Percentiles rank a stretch among this genome's conserved stretches.
phyloP scores from a whole-genome alignment of 305 asterid species.

The Withania somnifera region DNA sequence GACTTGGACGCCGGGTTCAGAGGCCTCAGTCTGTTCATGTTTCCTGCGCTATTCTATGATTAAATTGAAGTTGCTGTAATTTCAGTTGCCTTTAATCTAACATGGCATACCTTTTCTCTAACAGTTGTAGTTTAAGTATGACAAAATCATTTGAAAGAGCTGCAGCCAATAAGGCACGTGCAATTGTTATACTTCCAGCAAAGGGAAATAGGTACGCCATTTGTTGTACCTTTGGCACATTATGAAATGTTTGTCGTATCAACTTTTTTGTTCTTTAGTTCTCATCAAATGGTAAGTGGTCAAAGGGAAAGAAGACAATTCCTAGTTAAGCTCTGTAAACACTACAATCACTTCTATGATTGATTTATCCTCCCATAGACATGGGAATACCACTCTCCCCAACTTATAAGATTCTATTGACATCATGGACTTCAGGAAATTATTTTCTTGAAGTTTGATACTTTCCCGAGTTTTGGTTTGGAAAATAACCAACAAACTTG shows the following conservation, averaged over 20 bases:
- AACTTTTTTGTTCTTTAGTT: neutral
- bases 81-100: constrained; percentile 13
- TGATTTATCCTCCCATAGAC: neutral
- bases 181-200: constrained; percentile 80
- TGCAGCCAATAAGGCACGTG: constrained; percentile 93
- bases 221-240: neutral
- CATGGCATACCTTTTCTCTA: constrained; percentile 8
- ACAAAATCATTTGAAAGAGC: constrained; percentile 94
- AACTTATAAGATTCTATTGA: neutral
- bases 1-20: neutral
- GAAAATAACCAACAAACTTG: neutral
- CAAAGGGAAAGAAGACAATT: neutral
- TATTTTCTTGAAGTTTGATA: neutral
- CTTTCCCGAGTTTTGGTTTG: neutral
- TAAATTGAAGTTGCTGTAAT: neutral
- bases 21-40: neutral
- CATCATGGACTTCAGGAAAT: neutral
- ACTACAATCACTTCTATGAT: neutral
- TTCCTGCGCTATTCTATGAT: neutral
- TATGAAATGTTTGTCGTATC: neutral
- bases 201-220: constrained; percentile 63
- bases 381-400: neutral
- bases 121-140: constrained; percentile 91
- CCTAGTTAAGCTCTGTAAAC: neutral
- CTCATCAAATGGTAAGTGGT: neutral